Percentiles rank a stretch among this genome's conserved stretches.
Evolutionary conservation across 2,329 filamentous ascomycete genomes (phyloP).

Genomic region (Monilinia fructigena): DNA sequence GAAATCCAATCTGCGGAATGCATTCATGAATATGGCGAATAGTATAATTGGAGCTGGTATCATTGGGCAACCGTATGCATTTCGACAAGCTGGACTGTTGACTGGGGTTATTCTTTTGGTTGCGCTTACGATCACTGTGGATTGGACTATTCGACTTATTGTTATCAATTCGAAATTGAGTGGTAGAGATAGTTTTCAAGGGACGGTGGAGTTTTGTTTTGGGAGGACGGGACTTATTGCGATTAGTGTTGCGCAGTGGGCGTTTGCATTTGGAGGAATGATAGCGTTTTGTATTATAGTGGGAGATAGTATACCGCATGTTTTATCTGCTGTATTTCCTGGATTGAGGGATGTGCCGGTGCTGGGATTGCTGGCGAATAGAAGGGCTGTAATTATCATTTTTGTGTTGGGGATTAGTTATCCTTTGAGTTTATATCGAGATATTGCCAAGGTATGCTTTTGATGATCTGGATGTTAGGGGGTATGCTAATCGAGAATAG

Average conservation of each 20-base stretch:
- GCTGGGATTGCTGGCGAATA: slow-evolving; percentile 76
- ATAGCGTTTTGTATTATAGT: slow-evolving; percentile 97
- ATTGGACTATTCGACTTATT: slow-evolving; percentile 97
- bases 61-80: slow-evolving; percentile 90
- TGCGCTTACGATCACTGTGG: slow-evolving; percentile 76
- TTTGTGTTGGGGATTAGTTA: slow-evolving; percentile 85
- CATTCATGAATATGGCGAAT: slow-evolving; percentile 99
- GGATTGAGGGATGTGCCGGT: slow-evolving; percentile 69
- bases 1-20: slow-evolving; percentile 79
- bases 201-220: slow-evolving; percentile 94
- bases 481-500: slow-evolving; percentile 46
- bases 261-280: slow-evolving; percentile 98
- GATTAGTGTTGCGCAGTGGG: slow-evolving; percentile 89
- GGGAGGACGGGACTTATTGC: slow-evolving; percentile 83
- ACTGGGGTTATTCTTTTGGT: slow-evolving; percentile 78
- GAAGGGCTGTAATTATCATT: slow-evolving; percentile 81
- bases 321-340: slow-evolving; percentile 80
- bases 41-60: slow-evolving; percentile 84
- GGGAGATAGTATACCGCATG: slow-evolving; percentile 92
- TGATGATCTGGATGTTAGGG: neutral
- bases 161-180: slow-evolving; percentile 97
- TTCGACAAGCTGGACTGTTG: slow-evolving; percentile 83
- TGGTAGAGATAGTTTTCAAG: slow-evolving; percentile 90
- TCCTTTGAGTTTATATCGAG: slow-evolving; percentile 87
- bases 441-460: slow-evolving; percentile 82